phyloP scores from a whole-genome alignment of 768 basidiomycete species.

The Mrakia hoshinonis region DNA sequence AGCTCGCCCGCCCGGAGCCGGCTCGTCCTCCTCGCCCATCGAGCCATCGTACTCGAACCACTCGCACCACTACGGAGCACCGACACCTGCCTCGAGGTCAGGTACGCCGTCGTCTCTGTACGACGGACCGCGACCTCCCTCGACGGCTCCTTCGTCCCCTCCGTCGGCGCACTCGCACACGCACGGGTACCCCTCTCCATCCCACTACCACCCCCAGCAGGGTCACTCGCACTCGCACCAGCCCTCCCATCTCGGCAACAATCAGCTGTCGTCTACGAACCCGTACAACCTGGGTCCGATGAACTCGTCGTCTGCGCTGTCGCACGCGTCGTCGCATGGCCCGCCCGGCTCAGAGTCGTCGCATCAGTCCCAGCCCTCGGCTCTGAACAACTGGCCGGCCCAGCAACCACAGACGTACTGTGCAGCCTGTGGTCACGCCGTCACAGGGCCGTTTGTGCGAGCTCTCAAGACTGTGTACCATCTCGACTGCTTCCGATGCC shows the following conservation, averaged over 20 bases:
- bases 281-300: constrained; percentile 3
- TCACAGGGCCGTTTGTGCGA: constrained; percentile 78
- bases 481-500: constrained; percentile 95
- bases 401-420: constrained; percentile 22
- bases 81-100: constrained; percentile 11
- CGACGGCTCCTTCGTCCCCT: constrained; percentile 5
- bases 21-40: not conserved
- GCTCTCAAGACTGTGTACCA: constrained; percentile 90
- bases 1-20: not conserved
- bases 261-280: not conserved
- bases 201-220: constrained; percentile 9
- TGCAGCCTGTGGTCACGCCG: constrained; percentile 20
- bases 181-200: constrained; percentile 1
- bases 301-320: constrained; percentile 18
- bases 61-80: not conserved
- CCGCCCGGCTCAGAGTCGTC: not conserved
- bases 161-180: constrained; percentile 14
- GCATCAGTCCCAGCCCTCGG: not conserved
- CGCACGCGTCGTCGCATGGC: constrained; percentile 9
- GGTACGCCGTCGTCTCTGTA: constrained; percentile 12
- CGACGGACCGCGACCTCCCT: constrained; percentile 10
- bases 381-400: not conserved
- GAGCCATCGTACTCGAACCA: constrained; percentile 4
- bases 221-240: constrained; percentile 10
- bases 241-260: not conserved